phyloP scores from a whole-genome alignment of 495 filamentous ascomycete genomes.

The Neurospora sp. region DNA sequence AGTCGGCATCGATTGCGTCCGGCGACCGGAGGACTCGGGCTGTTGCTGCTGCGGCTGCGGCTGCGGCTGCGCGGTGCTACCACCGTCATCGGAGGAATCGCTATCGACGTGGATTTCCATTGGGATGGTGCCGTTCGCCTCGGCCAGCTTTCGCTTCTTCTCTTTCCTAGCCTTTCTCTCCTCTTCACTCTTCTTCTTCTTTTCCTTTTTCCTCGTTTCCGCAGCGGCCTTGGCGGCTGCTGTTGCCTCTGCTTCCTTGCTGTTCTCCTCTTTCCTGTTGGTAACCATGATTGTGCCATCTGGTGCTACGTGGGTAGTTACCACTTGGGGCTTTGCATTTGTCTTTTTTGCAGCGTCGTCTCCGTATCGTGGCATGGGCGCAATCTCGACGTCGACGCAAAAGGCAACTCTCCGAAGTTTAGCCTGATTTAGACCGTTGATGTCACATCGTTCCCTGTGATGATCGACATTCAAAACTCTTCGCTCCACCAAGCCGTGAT shows the following conservation, averaged over 20 bases:
- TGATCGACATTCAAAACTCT: constrained; percentile 78
- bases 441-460: constrained; percentile 64
- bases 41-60: not conserved
- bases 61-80: constrained; percentile 7
- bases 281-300: constrained; percentile 29
- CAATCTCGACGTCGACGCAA: constrained; percentile 95
- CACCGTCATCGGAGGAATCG: constrained; percentile 32
- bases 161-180: constrained; percentile 82
- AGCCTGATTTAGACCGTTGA: constrained; percentile 67
- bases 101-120: constrained; percentile 61
- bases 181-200: constrained; percentile 83
- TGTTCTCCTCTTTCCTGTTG: constrained; percentile 28
- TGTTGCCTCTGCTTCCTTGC: constrained; percentile 16
- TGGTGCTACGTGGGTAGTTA: constrained; percentile 45
- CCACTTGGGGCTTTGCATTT: constrained; percentile 38
- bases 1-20: constrained; percentile 57
- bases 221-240: constrained; percentile 15
- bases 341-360: constrained; percentile 27
- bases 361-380: constrained; percentile 47
- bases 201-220: constrained; percentile 61
- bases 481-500: constrained; percentile 56
- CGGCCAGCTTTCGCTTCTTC: constrained; percentile 64
- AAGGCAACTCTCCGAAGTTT: constrained; percentile 86
- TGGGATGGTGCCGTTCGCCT: constrained; percentile 72
- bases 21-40: constrained; percentile 26